Evolutionary conservation across 164 flowering plant genomes (phyloP).

Genomic region (Hamamelis virginiana): DNA sequence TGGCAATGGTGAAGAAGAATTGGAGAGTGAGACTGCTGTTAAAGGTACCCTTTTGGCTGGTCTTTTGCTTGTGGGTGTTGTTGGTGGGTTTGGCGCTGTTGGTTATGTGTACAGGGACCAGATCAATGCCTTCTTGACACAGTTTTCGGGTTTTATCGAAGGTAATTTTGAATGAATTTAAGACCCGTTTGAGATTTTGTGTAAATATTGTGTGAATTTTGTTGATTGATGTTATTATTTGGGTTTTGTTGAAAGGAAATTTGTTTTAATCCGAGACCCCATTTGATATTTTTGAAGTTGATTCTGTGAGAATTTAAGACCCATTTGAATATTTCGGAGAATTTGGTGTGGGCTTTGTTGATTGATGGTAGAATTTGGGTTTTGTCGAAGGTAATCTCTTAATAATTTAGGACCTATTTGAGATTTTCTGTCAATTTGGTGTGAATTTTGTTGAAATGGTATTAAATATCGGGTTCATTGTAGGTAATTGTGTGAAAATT

Average conservation of each 20-base stretch:
- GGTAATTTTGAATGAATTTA: slow-evolving; percentile 38
- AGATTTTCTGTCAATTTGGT: neutral
- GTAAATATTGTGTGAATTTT: neutral
- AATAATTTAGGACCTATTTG: neutral
- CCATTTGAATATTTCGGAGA: no score
- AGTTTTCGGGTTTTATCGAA: slow-evolving; percentile 81
- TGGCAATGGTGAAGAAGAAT: slow-evolving; percentile 23
- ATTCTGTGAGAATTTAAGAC: neutral
- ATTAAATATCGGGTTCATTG: no score
- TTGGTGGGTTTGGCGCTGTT: slow-evolving; percentile 80
- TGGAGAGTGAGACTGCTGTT: slow-evolving; percentile 50
- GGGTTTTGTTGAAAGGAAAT: neutral
- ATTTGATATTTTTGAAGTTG: slow-evolving; percentile 53
- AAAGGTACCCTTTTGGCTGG: slow-evolving; percentile 92
- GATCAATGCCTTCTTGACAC: slow-evolving; percentile 76
- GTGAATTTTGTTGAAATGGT: no score
- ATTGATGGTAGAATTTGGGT: neutral
- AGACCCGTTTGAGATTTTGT: no score
- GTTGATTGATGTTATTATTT: neutral
- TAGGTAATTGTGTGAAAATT: no score
- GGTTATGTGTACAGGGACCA: slow-evolving; percentile 91
- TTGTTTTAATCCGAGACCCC: neutral
- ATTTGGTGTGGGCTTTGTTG: neutral
- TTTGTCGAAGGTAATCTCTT: neutral
- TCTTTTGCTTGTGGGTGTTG: slow-evolving; percentile 75